phyloP scores from a whole-genome alignment of 2,329 filamentous ascomycete genomes.

The Aspergillus terreus region DNA sequence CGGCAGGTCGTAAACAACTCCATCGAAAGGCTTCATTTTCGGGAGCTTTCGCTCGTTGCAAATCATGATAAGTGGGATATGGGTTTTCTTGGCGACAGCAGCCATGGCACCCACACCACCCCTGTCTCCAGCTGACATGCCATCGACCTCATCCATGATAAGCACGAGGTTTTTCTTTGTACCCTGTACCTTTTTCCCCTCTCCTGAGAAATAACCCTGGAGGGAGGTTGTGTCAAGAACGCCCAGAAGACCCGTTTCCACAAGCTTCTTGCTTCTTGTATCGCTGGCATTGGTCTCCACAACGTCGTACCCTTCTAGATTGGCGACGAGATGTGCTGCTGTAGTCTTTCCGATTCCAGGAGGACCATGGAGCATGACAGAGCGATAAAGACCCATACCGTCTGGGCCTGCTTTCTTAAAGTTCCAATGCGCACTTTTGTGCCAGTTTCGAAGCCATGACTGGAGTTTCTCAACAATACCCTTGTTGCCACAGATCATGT shows the following conservation, averaged over 20 bases:
- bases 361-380: slow-evolving; percentile 92
- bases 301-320: slow-evolving; percentile 87
- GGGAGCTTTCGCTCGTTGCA: slow-evolving; percentile 90
- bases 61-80: slow-evolving; percentile 92
- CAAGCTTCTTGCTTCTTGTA: slow-evolving; percentile 89
- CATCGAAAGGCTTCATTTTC: slow-evolving; percentile 98
- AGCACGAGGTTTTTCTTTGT: slow-evolving; percentile 90
- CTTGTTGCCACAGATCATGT: slow-evolving; percentile 95
- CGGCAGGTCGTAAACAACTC: slow-evolving; percentile 74
- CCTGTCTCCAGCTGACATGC: slow-evolving; percentile 95
- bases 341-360: slow-evolving; percentile 98
- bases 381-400: slow-evolving; percentile 75
- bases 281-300: slow-evolving; percentile 96
- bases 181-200: slow-evolving; percentile 73
- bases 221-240: slow-evolving; percentile 92
- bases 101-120: slow-evolving; percentile 93
- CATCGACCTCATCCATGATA: slow-evolving; percentile 98
- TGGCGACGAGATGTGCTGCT: slow-evolving; percentile 88
- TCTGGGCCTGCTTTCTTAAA: slow-evolving; percentile 83
- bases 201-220: slow-evolving; percentile 81
- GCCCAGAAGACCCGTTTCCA: slow-evolving; percentile 82
- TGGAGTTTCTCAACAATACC: slow-evolving; percentile 83
- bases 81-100: slow-evolving; percentile 90
- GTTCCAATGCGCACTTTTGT: slow-evolving; percentile 69
- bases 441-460: slow-evolving; percentile 79